Conservation (phyloP, 1,139 yeast species). For the Arxiozyma heterogenica region DNA sequence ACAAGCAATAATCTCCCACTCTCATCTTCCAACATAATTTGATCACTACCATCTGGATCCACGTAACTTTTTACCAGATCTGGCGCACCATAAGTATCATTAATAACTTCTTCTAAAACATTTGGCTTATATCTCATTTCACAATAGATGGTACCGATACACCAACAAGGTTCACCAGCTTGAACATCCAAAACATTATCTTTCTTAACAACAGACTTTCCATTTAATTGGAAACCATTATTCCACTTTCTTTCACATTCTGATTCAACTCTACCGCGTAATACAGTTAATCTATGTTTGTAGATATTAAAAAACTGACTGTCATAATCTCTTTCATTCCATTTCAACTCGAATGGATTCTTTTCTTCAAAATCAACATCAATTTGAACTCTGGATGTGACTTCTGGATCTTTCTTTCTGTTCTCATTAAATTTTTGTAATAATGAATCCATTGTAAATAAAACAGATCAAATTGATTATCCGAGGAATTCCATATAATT, state of each 20-base stretch:
- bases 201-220: constrained; percentile 31
- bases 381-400: constrained; percentile 10
- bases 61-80: constrained; percentile 38
- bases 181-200: constrained; percentile 71
- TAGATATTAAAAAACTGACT: constrained; percentile 72
- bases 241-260: constrained; percentile 45
- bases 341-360: constrained; percentile 24
- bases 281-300: constrained; percentile 47
- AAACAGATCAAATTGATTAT: no score
- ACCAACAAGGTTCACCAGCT: constrained; percentile 69
- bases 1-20: constrained; percentile 75
- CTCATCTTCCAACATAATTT: constrained; percentile 79
- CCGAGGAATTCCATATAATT: no score
- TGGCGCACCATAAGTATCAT: constrained; percentile 35
- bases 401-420: constrained; percentile 8
- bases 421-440: constrained; percentile 13
- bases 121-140: constrained; percentile 82
- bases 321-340: constrained; percentile 43
- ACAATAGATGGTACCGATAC: constrained; percentile 80
- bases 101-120: constrained; percentile 71
- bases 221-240: constrained; percentile 38
- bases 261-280: constrained; percentile 47
- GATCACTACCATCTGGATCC: constrained; percentile 46
- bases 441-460: constrained; percentile 11
- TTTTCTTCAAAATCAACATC: constrained; percentile 11